phyloP scores from a whole-genome alignment of 257 asterid species.

The Hygrophila difformis region DNA sequence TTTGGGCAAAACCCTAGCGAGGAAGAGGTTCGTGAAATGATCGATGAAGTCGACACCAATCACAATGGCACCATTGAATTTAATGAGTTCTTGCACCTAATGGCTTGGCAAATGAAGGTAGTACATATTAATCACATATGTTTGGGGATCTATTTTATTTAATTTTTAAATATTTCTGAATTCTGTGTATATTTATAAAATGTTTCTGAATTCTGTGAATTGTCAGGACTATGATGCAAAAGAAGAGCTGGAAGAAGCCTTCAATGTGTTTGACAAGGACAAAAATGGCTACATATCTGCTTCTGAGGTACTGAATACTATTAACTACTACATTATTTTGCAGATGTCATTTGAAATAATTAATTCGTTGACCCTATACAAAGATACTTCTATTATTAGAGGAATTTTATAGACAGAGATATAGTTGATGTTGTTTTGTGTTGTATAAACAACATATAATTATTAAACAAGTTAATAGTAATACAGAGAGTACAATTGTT shows the following conservation, averaged over 20 bases:
- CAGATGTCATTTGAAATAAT: no score
- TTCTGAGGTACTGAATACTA: slow-evolving; percentile 19
- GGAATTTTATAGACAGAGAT: no score
- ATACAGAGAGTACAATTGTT: no score
- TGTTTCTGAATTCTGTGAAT: background rate
- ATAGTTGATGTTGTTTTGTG: no score
- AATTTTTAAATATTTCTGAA: background rate
- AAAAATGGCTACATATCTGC: slow-evolving; percentile 42
- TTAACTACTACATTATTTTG: no score
- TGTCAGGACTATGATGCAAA: slow-evolving; percentile 35
- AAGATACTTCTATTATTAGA: no score
- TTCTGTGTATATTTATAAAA: background rate
- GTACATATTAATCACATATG: no score
- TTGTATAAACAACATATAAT: no score
- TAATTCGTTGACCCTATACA: no score
- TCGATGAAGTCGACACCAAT: slow-evolving; percentile 34
- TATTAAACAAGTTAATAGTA: no score
- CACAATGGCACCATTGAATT: slow-evolving; percentile 44
- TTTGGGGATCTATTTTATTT: no score
- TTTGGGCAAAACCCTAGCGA: slow-evolving; percentile 33
- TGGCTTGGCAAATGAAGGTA: slow-evolving; percentile 51
- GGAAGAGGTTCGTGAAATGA: slow-evolving; percentile 45
- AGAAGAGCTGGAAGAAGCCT: slow-evolving; percentile 40
- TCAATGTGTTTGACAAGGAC: slow-evolving; percentile 42
- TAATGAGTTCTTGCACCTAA: slow-evolving; percentile 34